A percentile compares a stretch with the other conserved stretches of the same genome.
These are phyloP conservation scores for Botrytis paeoniae DNA, from an alignment of 2,329 filamentous ascomycete genomes.

Conservation along the genomic window DNA sequence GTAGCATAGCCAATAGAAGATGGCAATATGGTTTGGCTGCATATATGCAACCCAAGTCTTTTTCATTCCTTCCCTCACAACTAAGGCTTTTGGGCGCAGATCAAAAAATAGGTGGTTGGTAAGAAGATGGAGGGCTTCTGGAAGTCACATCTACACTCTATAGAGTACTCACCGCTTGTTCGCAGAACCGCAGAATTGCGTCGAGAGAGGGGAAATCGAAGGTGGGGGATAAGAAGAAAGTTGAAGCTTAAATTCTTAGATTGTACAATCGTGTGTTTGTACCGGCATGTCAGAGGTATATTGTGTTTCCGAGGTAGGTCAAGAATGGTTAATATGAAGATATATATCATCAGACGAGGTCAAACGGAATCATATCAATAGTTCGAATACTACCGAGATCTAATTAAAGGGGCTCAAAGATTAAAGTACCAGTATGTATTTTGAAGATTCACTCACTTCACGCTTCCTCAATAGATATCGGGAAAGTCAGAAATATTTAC, in stretches of 20 bases:
- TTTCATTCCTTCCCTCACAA: not conserved
- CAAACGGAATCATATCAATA: not conserved
- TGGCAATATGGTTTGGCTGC: not conserved
- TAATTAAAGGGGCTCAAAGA: conserved; percentile 7
- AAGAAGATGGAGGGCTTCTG: not conserved
- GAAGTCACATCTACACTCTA: conserved; percentile 6
- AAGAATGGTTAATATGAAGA: not conserved
- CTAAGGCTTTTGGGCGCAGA: not conserved
- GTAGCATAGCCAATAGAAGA: not conserved
- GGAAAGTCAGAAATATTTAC: not conserved
- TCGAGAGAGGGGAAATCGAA: not conserved
- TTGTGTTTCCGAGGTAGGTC: not conserved
- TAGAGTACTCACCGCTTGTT: conserved; percentile 17
- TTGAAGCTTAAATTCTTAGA: not conserved
- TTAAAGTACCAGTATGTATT: not conserved
- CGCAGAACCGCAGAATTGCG: conserved; percentile 8
- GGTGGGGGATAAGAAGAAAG: conserved; percentile 10
- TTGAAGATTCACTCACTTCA: not conserved
- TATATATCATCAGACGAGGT: not conserved
- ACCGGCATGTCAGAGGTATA: not conserved
- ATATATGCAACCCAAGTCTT: conserved; percentile 15
- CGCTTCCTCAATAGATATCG: not conserved
- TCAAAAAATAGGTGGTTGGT: conserved; percentile 8
- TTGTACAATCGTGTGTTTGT: not conserved
- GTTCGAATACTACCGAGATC: conserved; percentile 11